These are phyloP conservation scores for Logfia minima DNA, from an alignment of 129 eudicot genomes.

Conservation along the genomic window DNA sequence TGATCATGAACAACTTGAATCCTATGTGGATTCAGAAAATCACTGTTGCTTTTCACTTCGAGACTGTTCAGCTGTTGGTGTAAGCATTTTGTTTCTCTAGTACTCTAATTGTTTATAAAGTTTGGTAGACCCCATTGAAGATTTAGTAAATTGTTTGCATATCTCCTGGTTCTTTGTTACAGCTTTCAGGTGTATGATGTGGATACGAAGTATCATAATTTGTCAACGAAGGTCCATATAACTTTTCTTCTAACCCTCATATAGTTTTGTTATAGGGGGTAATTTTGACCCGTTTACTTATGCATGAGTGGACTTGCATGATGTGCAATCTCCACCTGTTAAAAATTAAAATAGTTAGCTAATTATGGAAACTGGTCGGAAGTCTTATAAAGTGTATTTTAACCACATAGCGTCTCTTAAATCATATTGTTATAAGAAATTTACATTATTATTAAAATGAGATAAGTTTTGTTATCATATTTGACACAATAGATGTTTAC, in stretches of 20 bases:
- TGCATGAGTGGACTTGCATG: background rate
- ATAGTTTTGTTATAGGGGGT: background rate
- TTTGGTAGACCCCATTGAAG: conserved; percentile 11
- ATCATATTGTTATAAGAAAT: background rate
- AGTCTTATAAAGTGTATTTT: too few relatives aligned
- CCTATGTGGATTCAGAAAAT: conserved; percentile 89
- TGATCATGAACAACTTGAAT: conserved; percentile 81
- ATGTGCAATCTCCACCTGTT: background rate
- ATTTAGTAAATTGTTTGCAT: conserved; percentile 11
- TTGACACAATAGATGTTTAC: background rate
- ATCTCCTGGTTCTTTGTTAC: conserved; percentile 30
- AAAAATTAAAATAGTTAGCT: background rate
- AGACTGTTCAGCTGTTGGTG: conserved; percentile 80
- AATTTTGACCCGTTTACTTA: background rate
- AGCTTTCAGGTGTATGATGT: conserved; percentile 95
- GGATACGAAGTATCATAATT: conserved; percentile 74
- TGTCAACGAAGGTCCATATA: conserved; percentile 70
- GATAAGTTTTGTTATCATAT: background rate
- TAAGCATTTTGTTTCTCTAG: conserved; percentile 39
- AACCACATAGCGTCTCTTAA: too few relatives aligned
- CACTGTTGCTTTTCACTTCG: conserved; percentile 72
- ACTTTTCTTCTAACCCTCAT: conserved; percentile 7
- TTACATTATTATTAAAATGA: too few relatives aligned
- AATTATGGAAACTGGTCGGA: background rate
- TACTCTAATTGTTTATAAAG: conserved; percentile 3